Evolutionary conservation across 345 rosid genomes (phyloP).

Genomic region (Rhodomyrtus tomentosa): DNA sequence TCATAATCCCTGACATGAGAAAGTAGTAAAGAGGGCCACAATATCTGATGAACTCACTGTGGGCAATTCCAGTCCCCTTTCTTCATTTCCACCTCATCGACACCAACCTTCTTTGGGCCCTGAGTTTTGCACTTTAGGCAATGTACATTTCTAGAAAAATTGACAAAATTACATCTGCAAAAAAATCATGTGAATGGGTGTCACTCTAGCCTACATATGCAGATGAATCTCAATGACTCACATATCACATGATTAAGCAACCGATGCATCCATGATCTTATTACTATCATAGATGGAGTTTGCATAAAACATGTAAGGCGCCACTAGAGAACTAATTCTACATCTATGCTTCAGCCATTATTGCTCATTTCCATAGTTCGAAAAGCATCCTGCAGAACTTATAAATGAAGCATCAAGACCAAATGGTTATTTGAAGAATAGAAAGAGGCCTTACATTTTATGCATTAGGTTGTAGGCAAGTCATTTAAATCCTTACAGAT

Average conservation of each 20-base stretch:
- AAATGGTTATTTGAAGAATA: background rate
- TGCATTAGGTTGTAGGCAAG: background rate
- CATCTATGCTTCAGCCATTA: background rate
- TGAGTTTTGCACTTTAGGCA: constrained; percentile 57
- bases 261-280: background rate
- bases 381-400: background rate
- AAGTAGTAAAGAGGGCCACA: background rate
- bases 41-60: constrained; percentile 23
- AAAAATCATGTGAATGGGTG: background rate
- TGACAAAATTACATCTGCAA: constrained; percentile 54
- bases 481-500: background rate
- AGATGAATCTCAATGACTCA: background rate
- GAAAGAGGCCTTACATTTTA: background rate
- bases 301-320: background rate
- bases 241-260: background rate
- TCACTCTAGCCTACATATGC: background rate
- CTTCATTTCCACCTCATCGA: constrained; percentile 44
- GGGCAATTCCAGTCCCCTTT: constrained; percentile 78
- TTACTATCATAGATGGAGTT: background rate
- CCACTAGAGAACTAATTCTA: background rate
- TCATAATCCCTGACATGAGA: background rate
- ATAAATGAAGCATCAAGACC: background rate
- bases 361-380: background rate
- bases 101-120: constrained; percentile 38
- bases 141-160: constrained; percentile 46